phyloP scores from a whole-genome alignment of 192 early-diverging fungal species.

The Coemansia sp. region DNA sequence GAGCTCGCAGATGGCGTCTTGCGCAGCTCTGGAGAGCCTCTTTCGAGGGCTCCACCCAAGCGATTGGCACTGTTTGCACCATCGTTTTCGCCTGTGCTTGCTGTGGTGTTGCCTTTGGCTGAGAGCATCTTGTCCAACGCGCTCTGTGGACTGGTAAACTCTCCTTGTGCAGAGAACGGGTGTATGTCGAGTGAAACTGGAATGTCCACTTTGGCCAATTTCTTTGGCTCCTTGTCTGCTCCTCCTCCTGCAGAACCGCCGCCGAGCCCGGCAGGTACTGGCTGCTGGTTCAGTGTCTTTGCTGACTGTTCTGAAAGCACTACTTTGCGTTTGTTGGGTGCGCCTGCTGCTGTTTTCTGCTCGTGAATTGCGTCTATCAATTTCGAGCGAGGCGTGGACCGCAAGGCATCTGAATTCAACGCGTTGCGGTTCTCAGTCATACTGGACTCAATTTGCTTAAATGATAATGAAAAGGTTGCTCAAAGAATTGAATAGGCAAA shows the following conservation, averaged over 20 bases:
- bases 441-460: background rate
- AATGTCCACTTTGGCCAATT: conserved; percentile 39
- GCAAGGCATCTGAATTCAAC: conserved; percentile 18
- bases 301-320: conserved; percentile 34
- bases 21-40: background rate
- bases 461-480: background rate
- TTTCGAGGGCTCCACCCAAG: background rate
- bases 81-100: background rate
- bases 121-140: conserved; percentile 39
- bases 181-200: conserved; percentile 45
- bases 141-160: conserved; percentile 29
- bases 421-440: conserved; percentile 39
- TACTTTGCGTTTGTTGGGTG: conserved; percentile 31
- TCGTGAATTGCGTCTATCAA: conserved; percentile 31
- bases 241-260: background rate
- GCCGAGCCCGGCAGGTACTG: background rate
- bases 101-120: conserved; percentile 20
- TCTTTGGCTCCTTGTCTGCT: conserved; percentile 39
- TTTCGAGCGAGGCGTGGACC: conserved; percentile 24
- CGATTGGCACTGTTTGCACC: background rate
- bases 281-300: conserved; percentile 28
- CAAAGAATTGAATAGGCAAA: background rate
- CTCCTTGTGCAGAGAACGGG: conserved; percentile 28
- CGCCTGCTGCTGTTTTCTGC: conserved; percentile 28
- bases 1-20: background rate